Base-by-base conservation (phyloP, 129 eudicot genomes). In the Tanacetum coccineum region DNA sequence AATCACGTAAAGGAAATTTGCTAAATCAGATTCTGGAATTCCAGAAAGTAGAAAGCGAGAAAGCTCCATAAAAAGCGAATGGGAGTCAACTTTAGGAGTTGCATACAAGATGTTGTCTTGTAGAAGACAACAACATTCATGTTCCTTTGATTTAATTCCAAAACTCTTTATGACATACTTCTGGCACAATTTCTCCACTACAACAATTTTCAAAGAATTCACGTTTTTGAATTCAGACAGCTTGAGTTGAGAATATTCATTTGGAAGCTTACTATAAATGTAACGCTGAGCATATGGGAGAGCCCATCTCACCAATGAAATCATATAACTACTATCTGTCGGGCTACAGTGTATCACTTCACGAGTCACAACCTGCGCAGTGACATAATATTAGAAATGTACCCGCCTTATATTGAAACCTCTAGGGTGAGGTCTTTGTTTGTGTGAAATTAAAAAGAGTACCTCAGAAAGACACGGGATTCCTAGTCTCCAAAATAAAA, bases 221-320 rank as follows among this genome's bases (percentile, higher is more conserved):
- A 76, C 55, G 66, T 70, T 78, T 53, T 69, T 76, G 66, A 80
- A 76, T 55, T 75, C 81, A 74, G 93, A 78, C 47, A 55, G 71
- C 80, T 83, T 83, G 74, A 86, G 79, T 64, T 81, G 73, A 21
- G 57, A 65, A 76, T 86, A 90, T 59, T 72, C 80, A 47, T 82
- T 78, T 32, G 88, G 81, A 60, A 86, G 84, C 9, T 56, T n/a
- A 70, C 69, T 78, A 59, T 70, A 78, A 1, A 90, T 69, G 82
- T 84, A 90, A 68, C 95, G 95, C 68, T 90, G 95, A 59, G 95
- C 97, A 79, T 81, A 84, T 28, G 89, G 97, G 57, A 90, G 95
- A 63, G 80, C 86, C 97, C 97, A 82, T 32, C 77, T 84, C 49
- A 90, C 74, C 76, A 90, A 61, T 48, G 87, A 84, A 40, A 76